Percentiles rank a stretch among this genome's conserved stretches.
phyloP scores from a whole-genome alignment of 2,329 filamentous ascomycete genomes.

The Aspergillus transmontanensis region DNA sequence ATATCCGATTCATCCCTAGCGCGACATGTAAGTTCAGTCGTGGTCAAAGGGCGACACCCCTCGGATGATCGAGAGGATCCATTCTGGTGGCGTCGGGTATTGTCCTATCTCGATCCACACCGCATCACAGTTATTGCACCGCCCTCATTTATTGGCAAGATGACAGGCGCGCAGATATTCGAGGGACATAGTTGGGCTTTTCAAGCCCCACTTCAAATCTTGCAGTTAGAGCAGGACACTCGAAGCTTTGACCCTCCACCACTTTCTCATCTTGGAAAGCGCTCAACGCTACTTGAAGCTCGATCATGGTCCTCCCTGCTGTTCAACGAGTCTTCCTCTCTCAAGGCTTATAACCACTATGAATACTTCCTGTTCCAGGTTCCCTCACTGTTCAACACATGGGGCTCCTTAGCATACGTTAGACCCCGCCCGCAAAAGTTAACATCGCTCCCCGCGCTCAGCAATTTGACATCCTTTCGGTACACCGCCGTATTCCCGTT shows the following conservation, averaged over 20 bases:
- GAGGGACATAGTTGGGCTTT: conserved; percentile 66
- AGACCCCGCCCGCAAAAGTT: conserved; percentile 18
- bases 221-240: conserved; percentile 48
- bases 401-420: conserved; percentile 40
- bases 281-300: conserved; percentile 55
- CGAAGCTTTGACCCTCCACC: conserved; percentile 21
- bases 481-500: conserved; percentile 72
- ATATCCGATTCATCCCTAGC: conserved; percentile 33
- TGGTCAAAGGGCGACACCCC: conserved; percentile 46
- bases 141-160: conserved; percentile 62
- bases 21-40: conserved; percentile 51
- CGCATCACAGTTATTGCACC: conserved; percentile 62
- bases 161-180: conserved; percentile 61
- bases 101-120: conserved; percentile 56
- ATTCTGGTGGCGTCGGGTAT: conserved; percentile 59
- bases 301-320: conserved; percentile 66
- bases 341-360: conserved; percentile 70
- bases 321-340: conserved; percentile 75
- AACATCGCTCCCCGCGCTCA: conserved; percentile 49
- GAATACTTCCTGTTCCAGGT: conserved; percentile 69
- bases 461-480: conserved; percentile 44
- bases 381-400: conserved; percentile 60
- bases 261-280: conserved; percentile 29
- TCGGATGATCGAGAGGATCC: conserved; percentile 40
- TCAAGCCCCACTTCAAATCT: conserved; percentile 62